phyloP scores from a whole-genome alignment of 352 stramenopile genomes.

The Sclerospora graminicola region DNA sequence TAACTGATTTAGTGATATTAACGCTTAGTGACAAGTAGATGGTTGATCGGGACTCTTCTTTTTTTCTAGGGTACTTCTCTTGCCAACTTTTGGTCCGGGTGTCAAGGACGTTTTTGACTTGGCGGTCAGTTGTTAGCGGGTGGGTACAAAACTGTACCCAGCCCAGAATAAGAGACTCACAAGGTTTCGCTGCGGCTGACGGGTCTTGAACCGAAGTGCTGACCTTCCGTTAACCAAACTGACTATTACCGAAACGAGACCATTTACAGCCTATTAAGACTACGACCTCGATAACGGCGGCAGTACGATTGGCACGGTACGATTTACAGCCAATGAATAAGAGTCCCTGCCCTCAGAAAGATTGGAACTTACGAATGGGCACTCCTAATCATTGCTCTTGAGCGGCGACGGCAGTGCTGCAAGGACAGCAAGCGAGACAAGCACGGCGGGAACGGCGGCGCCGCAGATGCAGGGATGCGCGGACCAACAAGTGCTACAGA shows the following conservation, averaged over 20 bases:
- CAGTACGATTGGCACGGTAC: neutral
- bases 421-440: neutral
- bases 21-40: neutral
- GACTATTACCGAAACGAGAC: constrained; percentile 1
- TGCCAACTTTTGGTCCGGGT: neutral
- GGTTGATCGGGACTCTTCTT: no score
- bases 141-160: neutral
- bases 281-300: neutral
- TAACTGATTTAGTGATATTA: constrained; percentile 1
- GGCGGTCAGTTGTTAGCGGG: neutral
- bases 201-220: constrained; percentile 2
- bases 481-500: constrained; percentile 2
- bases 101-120: neutral
- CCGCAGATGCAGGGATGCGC: no score
- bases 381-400: neutral
- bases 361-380: no score
- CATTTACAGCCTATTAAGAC: constrained; percentile 1
- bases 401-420: neutral
- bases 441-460: neutral
- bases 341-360: neutral
- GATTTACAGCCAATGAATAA: constrained; percentile 2
- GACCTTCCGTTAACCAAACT: constrained; percentile 1
- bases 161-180: neutral
- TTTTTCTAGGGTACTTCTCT: neutral
- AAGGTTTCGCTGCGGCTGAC: neutral